phyloP scores from a whole-genome alignment of 139 green algal genomes.

The Chlamydomonas schloesseri region DNA sequence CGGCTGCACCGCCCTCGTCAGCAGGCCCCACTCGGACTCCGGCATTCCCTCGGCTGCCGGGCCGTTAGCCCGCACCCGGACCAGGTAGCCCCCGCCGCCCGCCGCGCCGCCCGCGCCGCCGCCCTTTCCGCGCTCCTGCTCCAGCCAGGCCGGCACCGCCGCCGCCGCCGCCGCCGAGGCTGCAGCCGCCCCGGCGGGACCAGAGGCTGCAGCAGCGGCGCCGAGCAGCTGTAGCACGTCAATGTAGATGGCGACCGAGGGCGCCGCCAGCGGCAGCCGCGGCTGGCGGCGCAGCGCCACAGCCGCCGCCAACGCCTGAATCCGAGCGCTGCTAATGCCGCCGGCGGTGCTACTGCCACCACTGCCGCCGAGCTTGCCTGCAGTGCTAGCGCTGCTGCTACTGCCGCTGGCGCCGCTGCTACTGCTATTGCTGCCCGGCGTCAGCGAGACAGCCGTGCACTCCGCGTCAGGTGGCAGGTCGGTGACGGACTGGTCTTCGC shows the following conservation, averaged over 20 bases:
- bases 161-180: too few relatives aligned
- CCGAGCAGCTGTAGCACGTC: too few relatives aligned
- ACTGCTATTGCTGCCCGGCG: neutral
- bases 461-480: conserved; percentile 44
- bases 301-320: neutral
- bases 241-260: neutral
- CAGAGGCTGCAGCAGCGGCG: too few relatives aligned
- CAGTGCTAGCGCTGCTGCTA: too few relatives aligned
- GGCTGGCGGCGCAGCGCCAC: neutral
- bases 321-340: too few relatives aligned
- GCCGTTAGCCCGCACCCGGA: neutral
- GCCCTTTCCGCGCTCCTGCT: too few relatives aligned
- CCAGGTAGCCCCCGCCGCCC: too few relatives aligned
- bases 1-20: conserved; percentile 41
- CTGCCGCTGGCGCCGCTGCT: neutral
- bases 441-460: neutral
- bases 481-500: conserved; percentile 52
- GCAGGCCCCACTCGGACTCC: conserved; percentile 41
- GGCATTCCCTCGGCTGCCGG: conserved; percentile 2
- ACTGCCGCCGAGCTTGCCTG: too few relatives aligned
- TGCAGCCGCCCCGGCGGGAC: too few relatives aligned
- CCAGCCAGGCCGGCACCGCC: too few relatives aligned
- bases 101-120: too few relatives aligned
- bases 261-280: neutral
- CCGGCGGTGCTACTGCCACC: too few relatives aligned